Evolutionary conservation across 768 basidiomycete species (phyloP).

Genomic region (Panaeolus cyanescens): DNA sequence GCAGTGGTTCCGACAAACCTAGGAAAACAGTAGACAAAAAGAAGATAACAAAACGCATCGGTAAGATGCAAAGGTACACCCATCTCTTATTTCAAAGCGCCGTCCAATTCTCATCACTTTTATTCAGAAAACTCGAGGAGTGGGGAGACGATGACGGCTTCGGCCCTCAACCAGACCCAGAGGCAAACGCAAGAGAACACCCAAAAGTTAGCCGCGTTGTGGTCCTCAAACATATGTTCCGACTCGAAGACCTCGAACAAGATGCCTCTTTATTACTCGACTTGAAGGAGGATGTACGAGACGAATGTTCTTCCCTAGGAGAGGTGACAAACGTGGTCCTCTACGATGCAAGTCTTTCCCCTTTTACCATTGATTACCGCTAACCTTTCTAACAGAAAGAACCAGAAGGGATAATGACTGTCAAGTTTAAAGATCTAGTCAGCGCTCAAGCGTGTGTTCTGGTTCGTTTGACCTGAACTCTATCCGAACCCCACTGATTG

Average conservation of each 20-base stretch:
- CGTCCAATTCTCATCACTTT: conserved; percentile 2
- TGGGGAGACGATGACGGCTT: conserved; percentile 97
- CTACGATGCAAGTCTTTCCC: conserved; percentile 75
- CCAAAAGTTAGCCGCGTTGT: conserved; percentile 78
- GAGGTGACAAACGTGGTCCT: conserved; percentile 95
- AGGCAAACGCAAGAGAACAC: conserved; percentile 44
- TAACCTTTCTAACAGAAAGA: conserved; percentile 63
- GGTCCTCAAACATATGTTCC: conserved; percentile 96
- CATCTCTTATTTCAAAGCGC: not conserved
- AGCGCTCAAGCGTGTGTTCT: conserved; percentile 91
- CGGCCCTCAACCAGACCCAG: conserved; percentile 65
- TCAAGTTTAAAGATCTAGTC: conserved; percentile 93
- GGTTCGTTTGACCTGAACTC: conserved; percentile 36
- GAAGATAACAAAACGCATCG: conserved; percentile 71
- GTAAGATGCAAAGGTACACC: conserved; percentile 83
- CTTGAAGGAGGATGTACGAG: conserved; percentile 94
- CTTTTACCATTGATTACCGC: not conserved
- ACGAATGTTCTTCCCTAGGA: conserved; percentile 87
- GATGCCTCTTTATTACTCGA: conserved; percentile 87
- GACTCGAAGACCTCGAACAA: conserved; percentile 79
- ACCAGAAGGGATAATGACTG: conserved; percentile 90
- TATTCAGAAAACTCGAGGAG: conserved; percentile 79
- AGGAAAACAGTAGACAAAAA: conserved; percentile 77
- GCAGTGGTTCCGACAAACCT: conserved; percentile 44
- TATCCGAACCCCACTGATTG: not conserved